Evolutionary conservation across 108 stramenopile species (phyloP), one percentile per base, ranked within the genome.

Genomic region (Phaeodactylum tricornutum): DNA sequence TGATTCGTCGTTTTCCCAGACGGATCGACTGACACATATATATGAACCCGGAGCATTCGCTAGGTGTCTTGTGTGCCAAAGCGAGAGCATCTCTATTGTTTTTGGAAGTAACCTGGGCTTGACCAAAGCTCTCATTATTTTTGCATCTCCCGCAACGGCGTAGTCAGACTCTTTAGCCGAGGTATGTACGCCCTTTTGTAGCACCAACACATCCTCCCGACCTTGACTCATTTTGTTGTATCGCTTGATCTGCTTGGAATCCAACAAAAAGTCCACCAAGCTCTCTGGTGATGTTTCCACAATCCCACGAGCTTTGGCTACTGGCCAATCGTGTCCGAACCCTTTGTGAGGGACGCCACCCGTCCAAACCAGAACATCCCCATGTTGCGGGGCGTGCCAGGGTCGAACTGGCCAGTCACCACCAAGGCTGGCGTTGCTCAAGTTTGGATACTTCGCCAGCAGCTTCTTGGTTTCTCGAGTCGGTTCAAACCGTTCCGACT

Each of bases 201-300:
- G 52, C 0, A 59, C n/a, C 38, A 47, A 11, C 42, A 75, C 16
- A 50, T 83, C 81, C 17, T 68, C 63, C 29, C 81, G 63, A 5
- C 81, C 81, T 16, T 64, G 49, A 32, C 60, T 59, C 68, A 73
- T 66, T 50, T 78, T 75, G 54, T 79, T 83, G 62, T 83, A 83
- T 30, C 60, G 48, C 29, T 44, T 57, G 17, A 75, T 64, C 47
- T 42, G 49, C 12, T 50, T 45, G 27, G 72, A 76, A 52, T 83
- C 81, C 38, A 53, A 29, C 64, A 83, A 40, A 21, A 74, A 63
- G 22, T 77, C 62, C 1, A 76, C 41, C 9, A 83, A 48, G 3
- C 50, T 37, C 19, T 39, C 8, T 3, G 81, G 71, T 0, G 72
- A 63, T 3, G 70, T 63, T 17, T 48, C 39, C 29, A 83, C 55